Base-by-base conservation (phyloP, 192 early-diverging fungal species). In the Oehlia diaphana region DNA sequence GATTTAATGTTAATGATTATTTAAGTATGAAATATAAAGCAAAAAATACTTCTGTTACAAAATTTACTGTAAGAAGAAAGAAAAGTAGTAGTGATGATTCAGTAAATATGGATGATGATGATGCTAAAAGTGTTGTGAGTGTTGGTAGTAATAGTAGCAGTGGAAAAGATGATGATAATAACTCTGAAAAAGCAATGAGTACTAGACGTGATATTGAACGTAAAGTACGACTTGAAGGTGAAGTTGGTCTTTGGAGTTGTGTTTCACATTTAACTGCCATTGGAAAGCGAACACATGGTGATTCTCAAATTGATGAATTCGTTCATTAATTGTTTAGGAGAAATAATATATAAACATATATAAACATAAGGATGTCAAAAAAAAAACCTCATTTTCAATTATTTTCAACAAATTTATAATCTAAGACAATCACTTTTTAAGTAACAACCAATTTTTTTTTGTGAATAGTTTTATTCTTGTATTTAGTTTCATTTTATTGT, bases 221-320 rank as follows among this genome's bases (percentile, higher is more conserved):
- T n/a, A 72, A 72, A 14, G 33, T 14, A 14, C 21, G 44, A 3
- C 2, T 78, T 33, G 65, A 78, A 61, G 76, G 76, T 2, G 76
- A 78, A 12, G 65, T 78, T 47, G 23, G 14, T 2, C 49, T 78
- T 10, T 78, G 76, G 76, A 78, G 76, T 67, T 65, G 66, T 50
- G 76, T 78, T 1, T 68, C 76, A 33, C 76, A 78, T 68, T 68
- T 77, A 47, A 3, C 76, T 68, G 6, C 42, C 16, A 13, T 39
- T 31, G 39, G 47, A 23, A 78, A 78, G 7, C 39, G 66, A 21
- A 78, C 76, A 23, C 76, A 61, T n/a, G 76, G 76, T 2, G 76
- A 78, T 78, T 68, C 76, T 28, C 64, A 65, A 33, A 78, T 78
- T 68, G 76, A 78, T 78, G 76, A 78, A 10, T 78, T 26, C 49